Base-by-base conservation (phyloP, 192 early-diverging fungal genomes). In the Backusella psychrophila region DNA sequence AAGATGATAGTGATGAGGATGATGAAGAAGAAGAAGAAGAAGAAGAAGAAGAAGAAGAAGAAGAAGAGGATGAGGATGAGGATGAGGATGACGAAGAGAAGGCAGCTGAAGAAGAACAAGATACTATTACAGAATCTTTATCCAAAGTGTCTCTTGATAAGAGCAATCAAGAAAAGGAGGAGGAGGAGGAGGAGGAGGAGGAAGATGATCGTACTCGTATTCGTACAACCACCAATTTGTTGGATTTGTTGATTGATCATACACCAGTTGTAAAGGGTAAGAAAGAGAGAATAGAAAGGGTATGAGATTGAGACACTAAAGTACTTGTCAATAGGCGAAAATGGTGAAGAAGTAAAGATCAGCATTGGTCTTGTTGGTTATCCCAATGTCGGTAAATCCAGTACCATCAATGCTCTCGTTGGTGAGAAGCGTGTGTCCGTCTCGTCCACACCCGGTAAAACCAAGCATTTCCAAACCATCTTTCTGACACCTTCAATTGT, bases 391-490 rank as follows among this genome's bases (percentile, higher is more conserved):
- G 98, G 98, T 83, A 99, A 99, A 85, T 97, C 95, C 33, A 97
- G 95, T 65, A 99, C 97, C 29, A 94, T 99, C 82, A 99, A 99
- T 87, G 96, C 97, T 15, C 86, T 99, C 36, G 90, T 97, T 67
- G 97, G 97, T 14, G 89, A 96, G 39, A 97, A 97, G 78, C 87
- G 90, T 59, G 98, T 99, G 34, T 94, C 97, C 6, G 97, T 99
- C 19, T 94, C 94, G 12, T 89, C 98, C 35, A 99, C 97, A 23
- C 98, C 98, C 23, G 98, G 98, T 76, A 99, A 99, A 78, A 99
- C 98, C 72, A 99, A 99, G 87, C 98, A 99, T 82, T 99, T 99
- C 87, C 98, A 99, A 87, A 98, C 98, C 38, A 95, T 99, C 75
- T 93, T 96, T 66, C 87, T 99, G 78, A 94, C 94, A 2, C 88